Conservation (phyloP, 352 stramenopile genomes). For the Peronospora destructor region DNA sequence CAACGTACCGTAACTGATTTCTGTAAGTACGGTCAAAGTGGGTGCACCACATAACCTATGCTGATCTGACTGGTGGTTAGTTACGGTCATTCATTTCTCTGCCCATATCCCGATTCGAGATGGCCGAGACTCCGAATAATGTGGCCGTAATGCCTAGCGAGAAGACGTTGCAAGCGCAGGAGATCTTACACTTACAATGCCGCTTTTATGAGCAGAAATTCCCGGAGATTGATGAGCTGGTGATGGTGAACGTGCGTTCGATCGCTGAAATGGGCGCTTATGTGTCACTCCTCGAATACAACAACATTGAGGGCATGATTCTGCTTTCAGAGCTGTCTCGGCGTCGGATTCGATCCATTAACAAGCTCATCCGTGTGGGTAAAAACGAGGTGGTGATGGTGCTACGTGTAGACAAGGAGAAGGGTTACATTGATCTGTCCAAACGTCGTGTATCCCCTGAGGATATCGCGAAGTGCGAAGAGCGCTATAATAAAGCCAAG, state of each 20-base stretch:
- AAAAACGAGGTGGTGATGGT: constrained; percentile 99
- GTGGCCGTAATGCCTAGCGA: constrained; percentile 26
- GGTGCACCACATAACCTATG: too few relatives aligned
- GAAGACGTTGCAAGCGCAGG: constrained; percentile 43
- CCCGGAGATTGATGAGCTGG: constrained; percentile 97
- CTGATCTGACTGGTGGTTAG: constrained; percentile 7
- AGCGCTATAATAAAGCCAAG: constrained; percentile 99
- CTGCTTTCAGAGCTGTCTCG: constrained; percentile 97
- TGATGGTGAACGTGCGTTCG: constrained; percentile 93
- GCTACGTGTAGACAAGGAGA: constrained; percentile 99
- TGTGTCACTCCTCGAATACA: constrained; percentile 99
- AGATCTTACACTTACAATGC: constrained; percentile 79
- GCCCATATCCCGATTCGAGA: constrained; percentile 6
- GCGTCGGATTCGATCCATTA: constrained; percentile 98
- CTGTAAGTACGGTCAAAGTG: too few relatives aligned
- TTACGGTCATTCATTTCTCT: neutral
- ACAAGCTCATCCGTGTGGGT: constrained; percentile 99
- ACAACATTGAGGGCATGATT: constrained; percentile 99
- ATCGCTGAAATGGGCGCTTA: constrained; percentile 99
- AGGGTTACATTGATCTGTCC: constrained; percentile 99
- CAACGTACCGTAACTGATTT: too few relatives aligned
- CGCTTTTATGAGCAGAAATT: constrained; percentile 91
- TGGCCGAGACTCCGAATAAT: constrained; percentile 23
- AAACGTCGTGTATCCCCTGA: constrained; percentile 99
- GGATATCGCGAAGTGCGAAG: constrained; percentile 98